Conservation (phyloP, 1,284 basidiomycete genomes). For the Moesziomyces parantarcticus region DNA sequence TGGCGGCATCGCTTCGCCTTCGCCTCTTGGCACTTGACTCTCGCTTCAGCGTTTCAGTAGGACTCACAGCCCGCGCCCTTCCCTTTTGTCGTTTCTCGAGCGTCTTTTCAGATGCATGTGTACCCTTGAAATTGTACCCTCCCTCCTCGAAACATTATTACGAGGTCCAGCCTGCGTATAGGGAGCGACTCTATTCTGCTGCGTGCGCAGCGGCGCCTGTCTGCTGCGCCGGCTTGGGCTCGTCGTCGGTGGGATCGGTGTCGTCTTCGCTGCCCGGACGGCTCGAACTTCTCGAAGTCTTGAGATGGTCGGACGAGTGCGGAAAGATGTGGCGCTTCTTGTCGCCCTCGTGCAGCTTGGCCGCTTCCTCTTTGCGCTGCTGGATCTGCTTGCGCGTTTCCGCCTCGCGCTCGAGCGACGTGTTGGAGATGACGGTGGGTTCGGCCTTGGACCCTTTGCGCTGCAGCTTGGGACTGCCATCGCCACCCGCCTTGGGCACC, state of each 20-base stretch:
- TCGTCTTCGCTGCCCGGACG: slow-evolving; percentile 19
- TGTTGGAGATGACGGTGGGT: slow-evolving; percentile 30
- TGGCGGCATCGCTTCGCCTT: too few species aligned
- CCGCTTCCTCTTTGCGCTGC: slow-evolving; percentile 39
- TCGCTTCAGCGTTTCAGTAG: too few species aligned
- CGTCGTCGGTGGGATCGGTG: slow-evolving; percentile 18
- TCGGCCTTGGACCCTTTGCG: slow-evolving; percentile 31
- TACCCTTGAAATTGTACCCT: not conserved
- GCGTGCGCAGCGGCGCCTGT: not conserved
- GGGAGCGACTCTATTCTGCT: not conserved
- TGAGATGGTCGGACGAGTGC: slow-evolving; percentile 24
- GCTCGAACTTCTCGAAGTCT: slow-evolving; percentile 7
- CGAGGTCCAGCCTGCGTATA: not conserved
- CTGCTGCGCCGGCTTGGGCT: not conserved
- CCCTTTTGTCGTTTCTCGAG: too few species aligned
- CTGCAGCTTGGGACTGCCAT: slow-evolving; percentile 29
- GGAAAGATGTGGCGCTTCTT: slow-evolving; percentile 21
- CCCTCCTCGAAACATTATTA: not conserved
- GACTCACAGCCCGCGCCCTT: too few species aligned
- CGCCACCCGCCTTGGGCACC: slow-evolving; percentile 1
- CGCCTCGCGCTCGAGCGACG: slow-evolving; percentile 34
- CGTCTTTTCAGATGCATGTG: not conserved
- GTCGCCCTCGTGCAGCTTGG: slow-evolving; percentile 35
- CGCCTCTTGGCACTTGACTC: too few species aligned
- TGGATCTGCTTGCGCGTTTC: slow-evolving; percentile 39